phyloP scores from a whole-genome alignment of 805 yeast species.

The Candida caryicola region DNA sequence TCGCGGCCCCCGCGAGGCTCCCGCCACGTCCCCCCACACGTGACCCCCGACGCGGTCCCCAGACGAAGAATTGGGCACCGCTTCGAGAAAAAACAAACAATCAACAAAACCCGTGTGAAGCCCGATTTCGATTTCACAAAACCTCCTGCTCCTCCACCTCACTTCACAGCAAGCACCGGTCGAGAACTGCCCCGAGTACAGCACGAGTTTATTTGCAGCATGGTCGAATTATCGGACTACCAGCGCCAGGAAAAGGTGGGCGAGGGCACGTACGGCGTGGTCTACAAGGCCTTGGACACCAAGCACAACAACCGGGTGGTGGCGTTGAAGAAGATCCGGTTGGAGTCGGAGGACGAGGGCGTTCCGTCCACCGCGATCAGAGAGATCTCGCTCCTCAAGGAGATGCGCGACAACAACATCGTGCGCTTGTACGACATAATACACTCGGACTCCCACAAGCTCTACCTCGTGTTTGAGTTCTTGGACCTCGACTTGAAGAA shows the following conservation, averaged over 20 bases:
- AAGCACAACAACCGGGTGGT: conserved; percentile 90
- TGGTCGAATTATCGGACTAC: conserved; percentile 89
- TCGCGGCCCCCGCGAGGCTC: too few species aligned
- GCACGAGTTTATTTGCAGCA: conserved; percentile 27
- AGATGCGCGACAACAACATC: conserved; percentile 88
- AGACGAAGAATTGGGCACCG: too few species aligned
- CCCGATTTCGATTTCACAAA: too few species aligned
- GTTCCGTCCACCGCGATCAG: conserved; percentile 98
- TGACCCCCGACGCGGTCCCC: too few species aligned
- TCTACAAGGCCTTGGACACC: conserved; percentile 89
- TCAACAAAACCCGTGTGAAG: too few species aligned
- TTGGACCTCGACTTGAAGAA: conserved; percentile 92
- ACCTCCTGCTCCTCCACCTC: too few species aligned
- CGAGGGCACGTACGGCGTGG: conserved; percentile 98
- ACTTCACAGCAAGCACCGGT: too few species aligned
- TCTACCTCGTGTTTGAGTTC: conserved; percentile 89
- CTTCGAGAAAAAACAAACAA: too few species aligned
- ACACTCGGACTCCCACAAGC: conserved; percentile 89
- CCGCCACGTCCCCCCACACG: too few species aligned
- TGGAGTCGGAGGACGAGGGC: conserved; percentile 97
- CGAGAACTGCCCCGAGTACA: too few species aligned
- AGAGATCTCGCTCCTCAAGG: conserved; percentile 91
- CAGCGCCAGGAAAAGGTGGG: conserved; percentile 96
- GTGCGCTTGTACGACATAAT: conserved; percentile 91
- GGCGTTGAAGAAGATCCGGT: conserved; percentile 89